These are phyloP conservation scores for Didymella lethalis DNA, from an alignment of 2,329 filamentous ascomycete species.

Conservation along the genomic window DNA sequence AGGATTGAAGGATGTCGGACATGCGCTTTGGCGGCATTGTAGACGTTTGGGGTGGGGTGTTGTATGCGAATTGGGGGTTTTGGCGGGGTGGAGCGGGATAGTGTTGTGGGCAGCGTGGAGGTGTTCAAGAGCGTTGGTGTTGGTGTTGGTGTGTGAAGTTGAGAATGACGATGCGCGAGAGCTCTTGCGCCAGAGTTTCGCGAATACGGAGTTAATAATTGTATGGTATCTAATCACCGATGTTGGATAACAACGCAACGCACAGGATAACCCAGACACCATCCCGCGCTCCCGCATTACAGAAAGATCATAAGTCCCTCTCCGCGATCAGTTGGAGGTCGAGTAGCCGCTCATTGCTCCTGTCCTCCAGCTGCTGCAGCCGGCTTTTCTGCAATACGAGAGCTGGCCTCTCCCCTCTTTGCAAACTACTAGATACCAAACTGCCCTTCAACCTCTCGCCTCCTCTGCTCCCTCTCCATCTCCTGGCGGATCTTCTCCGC, in stretches of 20 bases:
- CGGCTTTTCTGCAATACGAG: too few relatives aligned
- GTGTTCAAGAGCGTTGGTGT: neutral
- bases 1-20: conserved; percentile 34
- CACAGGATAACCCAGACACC: neutral
- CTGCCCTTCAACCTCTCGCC: conserved; percentile 52
- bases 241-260: neutral
- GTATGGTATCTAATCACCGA: neutral
- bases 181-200: neutral
- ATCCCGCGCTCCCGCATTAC: too few relatives aligned
- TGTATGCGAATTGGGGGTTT: too few relatives aligned
- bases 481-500: conserved; percentile 51
- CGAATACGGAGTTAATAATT: neutral
- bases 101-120: neutral
- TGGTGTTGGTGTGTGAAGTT: neutral
- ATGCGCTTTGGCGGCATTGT: conserved; percentile 32
- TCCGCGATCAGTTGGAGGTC: too few relatives aligned
- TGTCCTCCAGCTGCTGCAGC: too few relatives aligned
- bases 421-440: conserved; percentile 41
- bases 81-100: neutral
- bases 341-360: too few relatives aligned
- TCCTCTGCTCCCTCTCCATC: conserved; percentile 45
- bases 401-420: neutral
- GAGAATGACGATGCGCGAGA: neutral
- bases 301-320: too few relatives aligned
- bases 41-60: too few relatives aligned